These are phyloP conservation scores for Abelmoschus esculentus DNA, from an alignment of 345 rosid species.

Conservation along the genomic window DNA sequence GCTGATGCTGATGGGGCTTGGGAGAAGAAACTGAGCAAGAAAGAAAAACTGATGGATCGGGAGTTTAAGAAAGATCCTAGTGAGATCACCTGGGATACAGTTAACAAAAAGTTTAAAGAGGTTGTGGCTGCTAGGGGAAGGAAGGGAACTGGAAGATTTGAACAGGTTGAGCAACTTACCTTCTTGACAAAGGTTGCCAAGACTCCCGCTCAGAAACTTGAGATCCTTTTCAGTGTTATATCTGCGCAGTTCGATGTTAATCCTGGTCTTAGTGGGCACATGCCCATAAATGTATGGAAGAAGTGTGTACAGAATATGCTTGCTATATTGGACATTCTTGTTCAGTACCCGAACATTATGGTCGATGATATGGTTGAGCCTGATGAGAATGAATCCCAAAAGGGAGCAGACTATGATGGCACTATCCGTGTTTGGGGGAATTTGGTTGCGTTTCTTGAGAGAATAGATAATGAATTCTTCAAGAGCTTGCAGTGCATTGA, in stretches of 20 bases:
- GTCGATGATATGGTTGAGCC: slow-evolving; percentile 75
- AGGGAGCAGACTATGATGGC: slow-evolving; percentile 58
- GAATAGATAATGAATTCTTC: slow-evolving; percentile 77
- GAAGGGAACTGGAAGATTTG: slow-evolving; percentile 89
- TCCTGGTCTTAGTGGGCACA: slow-evolving; percentile 85
- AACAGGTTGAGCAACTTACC: slow-evolving; percentile 90
- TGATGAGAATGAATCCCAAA: slow-evolving; percentile 84
- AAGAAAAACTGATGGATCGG: slow-evolving; percentile 71
- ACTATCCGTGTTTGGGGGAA: slow-evolving; percentile 79
- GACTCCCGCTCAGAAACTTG: slow-evolving; percentile 96
- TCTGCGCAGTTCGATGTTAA: slow-evolving; percentile 95
- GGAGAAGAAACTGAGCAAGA: slow-evolving; percentile 69
- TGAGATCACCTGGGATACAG: slow-evolving; percentile 85
- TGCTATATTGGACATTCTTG: slow-evolving; percentile 67
- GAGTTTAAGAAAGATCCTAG: slow-evolving; percentile 69
- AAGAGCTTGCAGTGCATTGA: slow-evolving; percentile 92
- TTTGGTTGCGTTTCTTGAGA: slow-evolving; percentile 85
- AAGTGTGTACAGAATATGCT: slow-evolving; percentile 78
- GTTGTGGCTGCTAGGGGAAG: slow-evolving; percentile 89
- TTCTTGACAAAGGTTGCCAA: slow-evolving; percentile 86
- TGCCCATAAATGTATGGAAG: slow-evolving; percentile 95
- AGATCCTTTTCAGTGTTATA: slow-evolving; percentile 78
- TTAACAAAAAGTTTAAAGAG: slow-evolving; percentile 86
- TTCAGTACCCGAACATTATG: slow-evolving; percentile 55
- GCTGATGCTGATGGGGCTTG: slow-evolving; percentile 40